Percentiles rank a stretch among this genome's conserved stretches.
These are phyloP conservation scores for Bauhinia variegata DNA, from an alignment of 306 rosid genomes.

Conservation along the genomic window DNA sequence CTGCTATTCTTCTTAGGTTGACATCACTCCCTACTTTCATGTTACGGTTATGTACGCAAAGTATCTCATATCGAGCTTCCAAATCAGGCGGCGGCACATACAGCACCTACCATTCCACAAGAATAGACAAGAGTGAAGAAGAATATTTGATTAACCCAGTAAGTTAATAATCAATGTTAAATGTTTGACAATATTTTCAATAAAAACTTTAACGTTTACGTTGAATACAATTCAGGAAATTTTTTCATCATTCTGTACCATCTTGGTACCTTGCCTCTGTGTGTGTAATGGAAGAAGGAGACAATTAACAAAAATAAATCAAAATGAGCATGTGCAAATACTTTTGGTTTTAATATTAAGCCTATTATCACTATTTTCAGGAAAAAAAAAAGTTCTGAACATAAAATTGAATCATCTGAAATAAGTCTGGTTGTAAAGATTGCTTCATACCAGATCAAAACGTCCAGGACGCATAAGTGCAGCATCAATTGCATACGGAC, in stretches of 20 bases:
- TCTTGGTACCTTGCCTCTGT: background rate
- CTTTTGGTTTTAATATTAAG: too few relatives aligned
- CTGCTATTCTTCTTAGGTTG: slow-evolving; percentile 68
- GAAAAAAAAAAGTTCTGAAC: background rate
- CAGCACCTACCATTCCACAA: slow-evolving; percentile 61
- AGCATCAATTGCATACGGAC: slow-evolving; percentile 84
- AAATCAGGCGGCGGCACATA: slow-evolving; percentile 91
- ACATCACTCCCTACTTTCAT: slow-evolving; percentile 66
- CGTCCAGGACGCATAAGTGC: slow-evolving; percentile 97
- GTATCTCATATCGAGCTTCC: slow-evolving; percentile 82
- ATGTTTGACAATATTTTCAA: slow-evolving; percentile 4
- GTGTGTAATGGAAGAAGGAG: background rate
- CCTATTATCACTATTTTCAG: background rate
- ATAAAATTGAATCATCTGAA: slow-evolving; percentile 1
- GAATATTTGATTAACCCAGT: slow-evolving; percentile 8
- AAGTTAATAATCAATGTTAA: background rate
- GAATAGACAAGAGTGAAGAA: slow-evolving; percentile 23
- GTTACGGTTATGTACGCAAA: slow-evolving; percentile 67
- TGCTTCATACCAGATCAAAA: slow-evolving; percentile 70
- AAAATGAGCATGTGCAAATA: too few relatives aligned
- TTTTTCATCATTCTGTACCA: background rate
- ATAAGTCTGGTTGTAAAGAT: slow-evolving; percentile 1
- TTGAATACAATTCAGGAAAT: slow-evolving; percentile 9
- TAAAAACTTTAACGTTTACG: background rate
- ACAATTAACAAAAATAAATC: too few relatives aligned